phyloP scores from a whole-genome alignment of 192 early-diverging fungal genomes.

The Spinellus fusiger region DNA sequence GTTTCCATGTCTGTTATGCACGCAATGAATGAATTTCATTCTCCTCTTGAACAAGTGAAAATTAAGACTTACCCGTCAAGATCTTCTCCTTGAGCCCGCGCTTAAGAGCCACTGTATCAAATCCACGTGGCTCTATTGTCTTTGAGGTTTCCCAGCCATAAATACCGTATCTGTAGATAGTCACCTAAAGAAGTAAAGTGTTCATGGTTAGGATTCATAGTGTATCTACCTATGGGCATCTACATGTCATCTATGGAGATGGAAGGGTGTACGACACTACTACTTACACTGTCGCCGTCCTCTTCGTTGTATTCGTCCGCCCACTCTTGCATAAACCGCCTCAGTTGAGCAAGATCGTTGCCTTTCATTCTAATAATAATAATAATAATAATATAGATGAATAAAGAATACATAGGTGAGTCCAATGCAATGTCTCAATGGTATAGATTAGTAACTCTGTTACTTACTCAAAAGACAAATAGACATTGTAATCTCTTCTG shows the following conservation, averaged over 20 bases:
- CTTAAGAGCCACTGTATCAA: constrained; percentile 36
- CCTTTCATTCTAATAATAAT: background rate
- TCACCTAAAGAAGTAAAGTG: background rate
- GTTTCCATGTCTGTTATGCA: constrained; percentile 36
- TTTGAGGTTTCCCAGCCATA: background rate
- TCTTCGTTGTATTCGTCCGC: constrained; percentile 6
- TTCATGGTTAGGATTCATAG: background rate
- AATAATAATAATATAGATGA: background rate
- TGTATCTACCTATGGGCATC: background rate
- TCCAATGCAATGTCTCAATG: background rate
- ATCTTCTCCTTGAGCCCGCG: constrained; percentile 39
- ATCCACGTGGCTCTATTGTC: constrained; percentile 26
- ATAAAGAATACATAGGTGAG: background rate
- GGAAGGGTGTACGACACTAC: too few species aligned
- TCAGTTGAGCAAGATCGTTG: background rate
- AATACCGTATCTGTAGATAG: constrained; percentile 4
- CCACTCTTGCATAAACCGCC: constrained; percentile 20
- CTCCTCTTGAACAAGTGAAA: too few species aligned
- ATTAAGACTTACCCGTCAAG: constrained; percentile 24
- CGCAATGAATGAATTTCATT: too few species aligned
- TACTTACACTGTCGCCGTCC: constrained; percentile 10
- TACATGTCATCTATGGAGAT: background rate
- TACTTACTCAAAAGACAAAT: too few species aligned
- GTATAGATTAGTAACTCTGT: background rate
- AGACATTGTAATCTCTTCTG: background rate